phyloP scores from a whole-genome alignment of 2,329 filamentous ascomycete genomes.

The Neofusicoccum sp. region DNA sequence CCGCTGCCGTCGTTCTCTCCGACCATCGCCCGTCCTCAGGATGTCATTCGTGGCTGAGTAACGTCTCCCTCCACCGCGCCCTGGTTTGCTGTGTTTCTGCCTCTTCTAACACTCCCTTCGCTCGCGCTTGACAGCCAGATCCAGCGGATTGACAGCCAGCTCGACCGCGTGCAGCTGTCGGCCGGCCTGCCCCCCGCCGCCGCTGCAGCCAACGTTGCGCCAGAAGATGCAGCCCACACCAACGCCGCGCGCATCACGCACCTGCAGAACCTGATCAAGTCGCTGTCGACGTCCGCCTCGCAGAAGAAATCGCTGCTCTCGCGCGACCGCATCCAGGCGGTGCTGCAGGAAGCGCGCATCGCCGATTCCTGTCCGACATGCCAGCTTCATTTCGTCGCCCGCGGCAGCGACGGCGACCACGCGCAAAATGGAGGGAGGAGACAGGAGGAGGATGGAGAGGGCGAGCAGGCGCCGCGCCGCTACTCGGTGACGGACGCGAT shows the following conservation, averaged over 20 bases:
- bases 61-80: constrained; percentile 23
- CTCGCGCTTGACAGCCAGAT: constrained; percentile 49
- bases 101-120: constrained; percentile 22
- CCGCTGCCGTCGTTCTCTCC: background rate
- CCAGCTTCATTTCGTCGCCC: constrained; percentile 36
- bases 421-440: constrained; percentile 29
- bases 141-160: constrained; percentile 58
- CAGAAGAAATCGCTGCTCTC: constrained; percentile 64
- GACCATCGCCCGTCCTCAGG: constrained; percentile 9
- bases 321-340: constrained; percentile 57
- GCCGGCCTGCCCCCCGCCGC: constrained; percentile 24
- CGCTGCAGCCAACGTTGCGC: background rate
- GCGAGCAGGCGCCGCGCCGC: constrained; percentile 33
- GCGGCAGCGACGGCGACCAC: background rate
- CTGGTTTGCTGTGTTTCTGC: background rate
- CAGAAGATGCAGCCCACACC: constrained; percentile 24
- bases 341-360: constrained; percentile 67
- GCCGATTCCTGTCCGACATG: constrained; percentile 42
- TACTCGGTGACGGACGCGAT: constrained; percentile 9
- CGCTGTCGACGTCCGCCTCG: constrained; percentile 67
- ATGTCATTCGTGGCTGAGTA: constrained; percentile 49
- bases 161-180: constrained; percentile 60
- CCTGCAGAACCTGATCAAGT: constrained; percentile 69
- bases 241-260: constrained; percentile 55
- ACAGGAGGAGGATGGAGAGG: constrained; percentile 28